Evolutionary conservation across 345 rosid genomes (phyloP).

Genomic region (Salix udensis): DNA sequence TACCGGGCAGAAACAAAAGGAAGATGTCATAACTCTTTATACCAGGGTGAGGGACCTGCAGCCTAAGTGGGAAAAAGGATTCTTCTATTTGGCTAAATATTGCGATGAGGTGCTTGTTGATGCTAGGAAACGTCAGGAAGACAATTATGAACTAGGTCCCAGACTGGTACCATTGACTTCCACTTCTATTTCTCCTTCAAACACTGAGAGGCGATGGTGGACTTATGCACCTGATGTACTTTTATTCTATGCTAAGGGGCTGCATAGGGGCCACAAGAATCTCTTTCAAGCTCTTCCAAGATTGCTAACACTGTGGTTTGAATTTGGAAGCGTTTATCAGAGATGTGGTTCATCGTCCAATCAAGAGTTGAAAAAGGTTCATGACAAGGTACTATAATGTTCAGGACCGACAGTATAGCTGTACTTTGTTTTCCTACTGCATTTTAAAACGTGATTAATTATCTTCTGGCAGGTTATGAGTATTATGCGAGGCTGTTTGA

Average conservation of each 20-base stretch:
- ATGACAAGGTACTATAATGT: slow-evolving; percentile 53
- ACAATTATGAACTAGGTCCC: slow-evolving; percentile 50
- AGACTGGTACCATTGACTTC: slow-evolving; percentile 43
- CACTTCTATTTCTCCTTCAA: slow-evolving; percentile 26
- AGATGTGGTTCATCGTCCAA: slow-evolving; percentile 48
- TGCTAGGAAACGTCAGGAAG: slow-evolving; percentile 91
- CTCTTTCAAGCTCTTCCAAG: slow-evolving; percentile 99
- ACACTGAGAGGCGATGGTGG: slow-evolving; percentile 76
- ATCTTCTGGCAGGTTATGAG: slow-evolving; percentile 57
- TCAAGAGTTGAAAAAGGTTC: slow-evolving; percentile 64
- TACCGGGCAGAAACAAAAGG: slow-evolving; percentile 92
- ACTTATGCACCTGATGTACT: slow-evolving; percentile 66
- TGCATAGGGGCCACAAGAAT: slow-evolving; percentile 87
- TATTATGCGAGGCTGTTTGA: slow-evolving; percentile 86
- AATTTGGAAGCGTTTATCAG: slow-evolving; percentile 78
- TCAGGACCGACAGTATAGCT: slow-evolving; percentile 3
- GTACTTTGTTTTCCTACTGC: neutral
- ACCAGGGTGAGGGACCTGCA: slow-evolving; percentile 79
- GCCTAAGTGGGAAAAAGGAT: slow-evolving; percentile 94
- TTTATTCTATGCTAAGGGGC: slow-evolving; percentile 85
- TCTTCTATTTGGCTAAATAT: slow-evolving; percentile 88
- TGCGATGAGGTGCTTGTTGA: slow-evolving; percentile 89
- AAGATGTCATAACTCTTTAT: slow-evolving; percentile 86
- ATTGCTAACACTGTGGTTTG: slow-evolving; percentile 92
- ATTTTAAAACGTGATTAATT: neutral